A percentile compares a stretch with the other conserved stretches of the same genome.
These are phyloP conservation scores for Vigna nakashimae DNA, from an alignment of 306 rosid genomes.

Conservation along the genomic window DNA sequence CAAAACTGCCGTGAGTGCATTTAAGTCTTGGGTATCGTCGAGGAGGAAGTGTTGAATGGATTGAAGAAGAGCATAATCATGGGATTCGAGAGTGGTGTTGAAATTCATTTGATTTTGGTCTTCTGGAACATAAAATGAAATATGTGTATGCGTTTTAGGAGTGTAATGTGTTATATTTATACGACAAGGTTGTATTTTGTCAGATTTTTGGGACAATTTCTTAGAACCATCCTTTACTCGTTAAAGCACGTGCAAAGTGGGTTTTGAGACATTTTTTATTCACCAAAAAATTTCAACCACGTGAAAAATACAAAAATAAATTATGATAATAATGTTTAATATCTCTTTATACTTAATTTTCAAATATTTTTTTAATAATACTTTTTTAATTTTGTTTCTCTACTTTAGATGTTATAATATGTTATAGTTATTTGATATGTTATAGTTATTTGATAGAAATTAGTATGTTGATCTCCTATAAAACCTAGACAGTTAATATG, in stretches of 20 bases:
- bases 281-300: not conserved
- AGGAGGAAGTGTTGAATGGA: constrained; percentile 43
- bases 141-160: not conserved
- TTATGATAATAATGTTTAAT: too few relatives aligned
- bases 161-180: not conserved
- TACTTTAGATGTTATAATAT: too few relatives aligned
- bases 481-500: too few relatives aligned
- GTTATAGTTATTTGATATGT: too few relatives aligned
- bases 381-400: too few relatives aligned
- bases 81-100: constrained; percentile 25
- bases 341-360: too few relatives aligned
- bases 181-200: not conserved
- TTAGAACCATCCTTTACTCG: constrained; percentile 8
- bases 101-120: constrained; percentile 5
- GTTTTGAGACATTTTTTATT: not conserved
- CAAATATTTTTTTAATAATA: too few relatives aligned
- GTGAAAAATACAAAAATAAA: not conserved
- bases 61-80: constrained; percentile 40
- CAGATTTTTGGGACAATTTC: not conserved
- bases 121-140: not conserved
- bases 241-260: not conserved
- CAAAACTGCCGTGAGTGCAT: not conserved
- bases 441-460: too few relatives aligned
- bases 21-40: constrained; percentile 16
- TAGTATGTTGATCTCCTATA: too few relatives aligned